phyloP scores from a whole-genome alignment of 345 rosid genomes.

The Excoecaria agallocha region DNA sequence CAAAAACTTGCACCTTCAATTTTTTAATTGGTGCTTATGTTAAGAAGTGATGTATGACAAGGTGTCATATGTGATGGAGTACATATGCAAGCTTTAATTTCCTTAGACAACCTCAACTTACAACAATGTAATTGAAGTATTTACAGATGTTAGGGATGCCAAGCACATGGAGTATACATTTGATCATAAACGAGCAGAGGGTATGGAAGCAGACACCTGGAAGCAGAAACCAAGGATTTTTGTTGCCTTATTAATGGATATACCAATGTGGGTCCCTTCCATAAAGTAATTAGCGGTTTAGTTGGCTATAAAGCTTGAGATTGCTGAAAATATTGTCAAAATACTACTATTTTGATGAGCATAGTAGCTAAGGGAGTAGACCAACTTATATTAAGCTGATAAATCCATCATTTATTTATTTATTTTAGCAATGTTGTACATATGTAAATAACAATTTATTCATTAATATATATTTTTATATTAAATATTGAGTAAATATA shows the following conservation, averaged over 20 bases:
- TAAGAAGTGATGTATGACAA: slow-evolving; percentile 81
- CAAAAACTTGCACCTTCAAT: slow-evolving; percentile 54
- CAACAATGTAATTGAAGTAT: slow-evolving; percentile 87
- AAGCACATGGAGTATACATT: slow-evolving; percentile 81
- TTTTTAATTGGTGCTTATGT: slow-evolving; percentile 85
- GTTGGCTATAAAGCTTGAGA: slow-evolving; percentile 71
- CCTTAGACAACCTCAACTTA: slow-evolving; percentile 90
- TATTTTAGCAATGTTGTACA: too few species aligned
- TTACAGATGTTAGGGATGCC: slow-evolving; percentile 83
- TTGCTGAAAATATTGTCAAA: slow-evolving; percentile 69
- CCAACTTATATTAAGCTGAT: too few species aligned
- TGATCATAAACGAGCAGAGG: slow-evolving; percentile 82
- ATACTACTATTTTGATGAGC: too few species aligned
- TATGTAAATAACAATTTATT: too few species aligned
- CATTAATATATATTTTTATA: too few species aligned
- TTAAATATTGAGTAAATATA: too few species aligned
- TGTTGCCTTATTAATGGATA: slow-evolving; percentile 80
- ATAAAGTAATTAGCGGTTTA: slow-evolving; percentile 70
- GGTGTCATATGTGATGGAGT: slow-evolving; percentile 94
- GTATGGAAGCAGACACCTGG: slow-evolving; percentile 83
- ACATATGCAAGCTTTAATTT: slow-evolving; percentile 81
- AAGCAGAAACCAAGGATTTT: slow-evolving; percentile 76
- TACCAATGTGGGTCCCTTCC: slow-evolving; percentile 75
- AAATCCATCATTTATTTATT: too few species aligned
- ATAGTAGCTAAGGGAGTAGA: too few species aligned